Evolutionary conservation across 805 yeast species (phyloP), one percentile per base, ranked within the genome.

Genomic region (Nakazawaea ambrosiae): DNA sequence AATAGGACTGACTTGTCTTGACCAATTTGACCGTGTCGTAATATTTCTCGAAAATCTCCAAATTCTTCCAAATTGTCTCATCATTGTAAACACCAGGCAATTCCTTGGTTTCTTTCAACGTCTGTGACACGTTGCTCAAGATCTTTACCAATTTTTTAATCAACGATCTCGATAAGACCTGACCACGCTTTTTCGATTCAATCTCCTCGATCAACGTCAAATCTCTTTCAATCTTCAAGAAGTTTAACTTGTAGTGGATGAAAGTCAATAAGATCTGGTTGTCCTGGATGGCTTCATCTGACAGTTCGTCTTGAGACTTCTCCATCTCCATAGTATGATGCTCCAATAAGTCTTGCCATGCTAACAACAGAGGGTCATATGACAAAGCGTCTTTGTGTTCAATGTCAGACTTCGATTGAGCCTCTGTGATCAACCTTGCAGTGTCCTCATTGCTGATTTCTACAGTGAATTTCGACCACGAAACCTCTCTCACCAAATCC

Each of bases 11-110:
- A 6, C 79, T 73, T 15, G 81, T 50, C 15, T 63, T 54, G 20
- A 58, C 47, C 11, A 66, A 49, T 47, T 73, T 73, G 35, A 58
- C 48, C 27, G 70, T 59, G n/a, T 51, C 48, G 55, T 70, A 83
- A 43, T 64, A 75, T 7, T 53, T 50, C 22, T 63, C 60, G 48
- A 86, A 59, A 12, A 67, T 47, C 10, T 64, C 67, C 31, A 92
- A 63, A 7, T 81, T 73, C 5, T 61, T 59, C 44, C 63, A 55
- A 38, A 90, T 66, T 17, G 70, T 78, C 37, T 83, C 92, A 53
- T 87, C 95, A 37, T 85, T 84, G 51, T 82, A 78, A 15, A 90
- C 95, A 66, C 97, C 97, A 0, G 97, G 96, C 36, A 92, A 68
- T 43, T 87, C 95, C 50, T 72, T 66, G 32, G 87, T 59, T 46